Evolutionary conservation across 345 rosid species (phyloP), one percentile per base, ranked within the genome.

Genomic region (Pistacia atlantica): DNA sequence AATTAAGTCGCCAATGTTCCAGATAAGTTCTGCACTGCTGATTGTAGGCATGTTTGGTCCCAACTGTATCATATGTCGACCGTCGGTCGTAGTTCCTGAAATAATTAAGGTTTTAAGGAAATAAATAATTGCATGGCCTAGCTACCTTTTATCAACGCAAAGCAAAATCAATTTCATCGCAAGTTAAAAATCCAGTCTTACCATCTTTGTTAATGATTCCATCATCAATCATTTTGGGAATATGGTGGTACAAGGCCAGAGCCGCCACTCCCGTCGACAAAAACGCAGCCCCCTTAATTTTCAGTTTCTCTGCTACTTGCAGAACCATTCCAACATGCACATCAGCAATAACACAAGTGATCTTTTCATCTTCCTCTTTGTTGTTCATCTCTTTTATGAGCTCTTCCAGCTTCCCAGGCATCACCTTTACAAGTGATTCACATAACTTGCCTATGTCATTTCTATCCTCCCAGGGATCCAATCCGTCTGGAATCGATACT

Each of bases 291-390:
- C 57, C 1, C 6, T 54, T 54, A 54, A 58, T 48, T 7, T 42
- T 45, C 11, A 17, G 2, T 8, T 9, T 10, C 25, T 54, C 18
- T 6, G 57, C n/a, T 16, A 16, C 1, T 54, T 14, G 6, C 4
- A 54, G 11, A 11, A 55, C 63, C 69, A 69, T 67, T 28, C 74
- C 63, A 62, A 79, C 13, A 18, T 1, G 14, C 22, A n/a, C 59
- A 67, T 79, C 77, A 14, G 69, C 72, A 37, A 79, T 37, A 4
- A 79, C 18, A 54, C 1, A 13, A 54, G 57, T 54, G 18, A 54
- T 54, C 57, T 54, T 54, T 4, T 54, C 57, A 14, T 16, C 57
- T 54, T 54, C 57, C 5, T 13, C n/a, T 2, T 16, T 54, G 57
- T 54, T 54, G 57, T 13, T 54, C 6, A 35, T 31, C 17, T 63